A percentile compares a stretch with the other conserved stretches of the same genome.
These are phyloP conservation scores for Tylopilus balloui DNA, from an alignment of 768 basidiomycete genomes.

Conservation along the genomic window DNA sequence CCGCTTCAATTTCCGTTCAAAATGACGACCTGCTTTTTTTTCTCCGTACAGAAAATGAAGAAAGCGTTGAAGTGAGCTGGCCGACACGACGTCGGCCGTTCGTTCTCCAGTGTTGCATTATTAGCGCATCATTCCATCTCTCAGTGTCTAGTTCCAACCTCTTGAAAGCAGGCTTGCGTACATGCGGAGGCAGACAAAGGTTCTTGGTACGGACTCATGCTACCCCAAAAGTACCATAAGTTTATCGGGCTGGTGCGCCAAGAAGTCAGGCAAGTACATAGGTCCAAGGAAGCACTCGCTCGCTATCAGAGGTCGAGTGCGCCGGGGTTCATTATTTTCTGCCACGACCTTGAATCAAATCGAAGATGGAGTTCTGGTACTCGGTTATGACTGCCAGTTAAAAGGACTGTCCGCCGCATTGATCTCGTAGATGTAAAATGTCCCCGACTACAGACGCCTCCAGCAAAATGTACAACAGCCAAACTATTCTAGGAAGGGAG, in stretches of 20 bases:
- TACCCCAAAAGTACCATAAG: not conserved
- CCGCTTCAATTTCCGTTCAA: not conserved
- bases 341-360: too few relatives aligned
- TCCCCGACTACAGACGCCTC: too few relatives aligned
- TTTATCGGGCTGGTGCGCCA: too few relatives aligned
- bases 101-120: not conserved
- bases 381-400: too few relatives aligned
- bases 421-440: too few relatives aligned
- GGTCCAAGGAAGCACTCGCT: not conserved
- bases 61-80: conserved; percentile 59
- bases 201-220: not conserved
- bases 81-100: not conserved
- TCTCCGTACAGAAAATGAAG: conserved; percentile 65
- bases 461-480: too few relatives aligned
- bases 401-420: too few relatives aligned
- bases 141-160: not conserved
- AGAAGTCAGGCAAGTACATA: not conserved
- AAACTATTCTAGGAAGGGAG: too few relatives aligned
- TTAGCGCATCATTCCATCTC: not conserved
- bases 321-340: too few relatives aligned
- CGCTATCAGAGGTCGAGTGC: too few relatives aligned
- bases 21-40: not conserved
- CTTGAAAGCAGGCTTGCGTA: not conserved
- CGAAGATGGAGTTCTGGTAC: too few relatives aligned
- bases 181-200: not conserved